These are phyloP conservation scores for Handroanthus guayacan DNA, from an alignment of 257 asterid species.

Conservation along the genomic window DNA sequence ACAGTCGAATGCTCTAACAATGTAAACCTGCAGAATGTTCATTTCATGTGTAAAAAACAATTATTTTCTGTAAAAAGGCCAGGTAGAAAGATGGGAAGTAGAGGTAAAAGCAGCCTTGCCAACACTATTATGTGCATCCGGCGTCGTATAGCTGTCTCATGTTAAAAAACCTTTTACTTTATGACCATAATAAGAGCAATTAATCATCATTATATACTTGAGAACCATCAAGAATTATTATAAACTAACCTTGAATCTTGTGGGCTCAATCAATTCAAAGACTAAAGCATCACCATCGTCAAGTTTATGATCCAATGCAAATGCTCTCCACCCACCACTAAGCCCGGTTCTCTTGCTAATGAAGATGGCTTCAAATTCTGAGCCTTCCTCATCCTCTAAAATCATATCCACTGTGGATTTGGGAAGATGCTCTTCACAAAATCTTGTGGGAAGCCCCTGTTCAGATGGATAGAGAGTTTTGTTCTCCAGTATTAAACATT, in stretches of 20 bases:
- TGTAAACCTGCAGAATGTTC: slow-evolving; percentile 59
- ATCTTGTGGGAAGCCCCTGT: slow-evolving; percentile 79
- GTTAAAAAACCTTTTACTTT: not conserved
- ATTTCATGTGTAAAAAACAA: not conserved
- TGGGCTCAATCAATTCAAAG: slow-evolving; percentile 73
- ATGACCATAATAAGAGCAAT: not conserved
- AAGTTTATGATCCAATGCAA: slow-evolving; percentile 81
- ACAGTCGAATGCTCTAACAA: slow-evolving; percentile 57
- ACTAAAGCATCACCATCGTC: slow-evolving; percentile 92
- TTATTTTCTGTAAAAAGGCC: slow-evolving; percentile 3
- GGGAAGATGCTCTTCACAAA: slow-evolving; percentile 73
- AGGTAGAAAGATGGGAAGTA: not conserved
- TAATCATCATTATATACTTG: not conserved
- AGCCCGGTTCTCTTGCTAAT: slow-evolving; percentile 78
- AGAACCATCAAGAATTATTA: not conserved
- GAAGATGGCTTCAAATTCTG: slow-evolving; percentile 63
- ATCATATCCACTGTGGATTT: slow-evolving; percentile 59
- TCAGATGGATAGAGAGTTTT: slow-evolving; percentile 6
- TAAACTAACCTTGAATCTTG: slow-evolving; percentile 74
- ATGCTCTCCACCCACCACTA: slow-evolving; percentile 98
- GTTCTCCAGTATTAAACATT: not conserved
- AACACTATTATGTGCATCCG: not conserved
- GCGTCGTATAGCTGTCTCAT: not conserved
- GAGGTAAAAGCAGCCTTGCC: not conserved
- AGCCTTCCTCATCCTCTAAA: slow-evolving; percentile 68